Percentiles rank a stretch among this genome's conserved stretches.
Conservation (phyloP, 495 filamentous ascomycete species). For the Trichoderma orchidacearum region DNA sequence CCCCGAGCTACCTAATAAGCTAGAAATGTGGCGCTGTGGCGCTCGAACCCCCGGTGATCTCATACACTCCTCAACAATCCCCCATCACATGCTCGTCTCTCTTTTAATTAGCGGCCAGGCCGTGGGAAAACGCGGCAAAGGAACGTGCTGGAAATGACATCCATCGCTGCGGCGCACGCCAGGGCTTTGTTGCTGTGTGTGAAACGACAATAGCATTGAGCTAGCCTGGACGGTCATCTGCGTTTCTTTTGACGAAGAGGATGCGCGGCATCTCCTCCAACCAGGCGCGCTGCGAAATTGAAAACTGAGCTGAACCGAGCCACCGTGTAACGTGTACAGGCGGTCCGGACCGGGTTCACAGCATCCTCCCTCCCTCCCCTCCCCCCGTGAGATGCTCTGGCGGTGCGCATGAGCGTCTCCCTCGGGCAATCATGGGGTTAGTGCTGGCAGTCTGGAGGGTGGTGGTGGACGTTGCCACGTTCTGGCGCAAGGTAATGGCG, state of each 20-base stretch:
- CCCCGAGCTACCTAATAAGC: no score
- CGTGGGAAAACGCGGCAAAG: neutral
- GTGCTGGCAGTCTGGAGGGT: constrained; percentile 37
- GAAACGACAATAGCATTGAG: neutral
- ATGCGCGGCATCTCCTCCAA: neutral
- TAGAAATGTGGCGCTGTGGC: neutral
- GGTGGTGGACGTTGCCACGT: constrained; percentile 46
- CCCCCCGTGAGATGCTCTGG: neutral
- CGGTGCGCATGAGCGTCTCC: neutral
- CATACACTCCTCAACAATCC: neutral
- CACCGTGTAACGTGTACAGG: neutral
- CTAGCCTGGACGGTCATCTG: no score
- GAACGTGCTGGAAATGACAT: neutral
- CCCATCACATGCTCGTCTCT: neutral
- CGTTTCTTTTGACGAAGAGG: no score
- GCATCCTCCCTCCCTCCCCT: no score
- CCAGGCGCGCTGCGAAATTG: neutral
- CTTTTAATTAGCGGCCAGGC: neutral
- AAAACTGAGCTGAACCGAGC: neutral
- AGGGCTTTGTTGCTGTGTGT: neutral
- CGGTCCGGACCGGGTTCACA: neutral
- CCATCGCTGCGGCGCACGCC: neutral
- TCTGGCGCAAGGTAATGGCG: constrained; percentile 48
- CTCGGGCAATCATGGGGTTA: constrained; percentile 7
- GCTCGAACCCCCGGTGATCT: neutral